Evolutionary conservation across 2,329 filamentous ascomycete species (phyloP).

Genomic region (Colletotrichum spaethianum): DNA sequence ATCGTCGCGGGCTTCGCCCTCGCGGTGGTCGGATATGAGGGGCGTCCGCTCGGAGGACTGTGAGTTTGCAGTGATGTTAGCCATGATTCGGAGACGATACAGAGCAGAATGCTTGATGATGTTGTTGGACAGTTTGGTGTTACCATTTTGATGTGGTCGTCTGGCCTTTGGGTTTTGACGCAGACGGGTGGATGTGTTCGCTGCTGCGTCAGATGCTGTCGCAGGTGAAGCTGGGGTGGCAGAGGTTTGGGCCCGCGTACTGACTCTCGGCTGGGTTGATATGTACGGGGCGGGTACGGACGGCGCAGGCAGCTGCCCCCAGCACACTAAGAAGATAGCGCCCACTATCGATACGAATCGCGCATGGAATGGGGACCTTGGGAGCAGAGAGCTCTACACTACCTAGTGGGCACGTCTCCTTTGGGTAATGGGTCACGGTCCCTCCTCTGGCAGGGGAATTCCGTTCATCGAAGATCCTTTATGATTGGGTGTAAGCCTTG

Average conservation of each 20-base stretch:
- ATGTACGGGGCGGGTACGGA: constrained; percentile 7
- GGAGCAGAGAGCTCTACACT: not conserved
- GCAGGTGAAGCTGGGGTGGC: constrained; percentile 17
- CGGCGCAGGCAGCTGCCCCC: not conserved
- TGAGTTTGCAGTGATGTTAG: constrained; percentile 51
- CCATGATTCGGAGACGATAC: constrained; percentile 8
- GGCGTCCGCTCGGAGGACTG: constrained; percentile 60
- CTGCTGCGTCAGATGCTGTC: constrained; percentile 23
- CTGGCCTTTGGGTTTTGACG: not conserved
- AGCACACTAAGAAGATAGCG: too few relatives aligned
- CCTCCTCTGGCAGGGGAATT: constrained; percentile 1
- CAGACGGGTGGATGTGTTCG: not conserved
- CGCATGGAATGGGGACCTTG: not conserved
- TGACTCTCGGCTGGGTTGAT: constrained; percentile 21
- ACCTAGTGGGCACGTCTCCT: not conserved
- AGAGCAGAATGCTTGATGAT: not conserved
- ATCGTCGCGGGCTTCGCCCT: constrained; percentile 46
- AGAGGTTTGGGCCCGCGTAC: constrained; percentile 1
- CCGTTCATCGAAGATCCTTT: not conserved
- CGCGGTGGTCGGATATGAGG: constrained; percentile 54
- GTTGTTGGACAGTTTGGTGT: not conserved
- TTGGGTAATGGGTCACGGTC: constrained; percentile 34
- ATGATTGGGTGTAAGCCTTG: not conserved
- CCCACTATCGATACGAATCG: constrained; percentile 6
- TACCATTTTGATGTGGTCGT: constrained; percentile 19